Evolutionary conservation across 2,329 filamentous ascomycete genomes (phyloP).

Genomic region (Venturia carpophila): DNA sequence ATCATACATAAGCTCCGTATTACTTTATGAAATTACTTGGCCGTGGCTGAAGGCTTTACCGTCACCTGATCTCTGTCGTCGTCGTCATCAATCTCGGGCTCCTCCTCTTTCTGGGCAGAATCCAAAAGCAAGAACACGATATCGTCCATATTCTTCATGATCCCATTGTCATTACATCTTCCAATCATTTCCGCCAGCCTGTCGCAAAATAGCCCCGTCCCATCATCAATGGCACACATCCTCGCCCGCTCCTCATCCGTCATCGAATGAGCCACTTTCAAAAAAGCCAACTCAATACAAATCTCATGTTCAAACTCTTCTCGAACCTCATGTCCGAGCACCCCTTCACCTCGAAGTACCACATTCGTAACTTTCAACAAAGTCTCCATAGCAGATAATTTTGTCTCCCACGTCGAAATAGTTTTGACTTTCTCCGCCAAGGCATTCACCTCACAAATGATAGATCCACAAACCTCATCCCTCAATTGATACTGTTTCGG

Average conservation of each 20-base stretch:
- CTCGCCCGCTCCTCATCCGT: background rate
- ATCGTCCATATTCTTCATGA: background rate
- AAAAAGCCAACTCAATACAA: background rate
- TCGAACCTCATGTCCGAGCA: background rate
- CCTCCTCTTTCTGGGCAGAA: background rate
- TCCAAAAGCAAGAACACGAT: background rate
- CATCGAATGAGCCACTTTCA: background rate
- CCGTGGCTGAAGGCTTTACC: background rate
- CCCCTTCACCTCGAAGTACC: background rate
- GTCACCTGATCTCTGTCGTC: background rate
- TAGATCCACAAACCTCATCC: background rate
- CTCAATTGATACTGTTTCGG: background rate
- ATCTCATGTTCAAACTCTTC: background rate
- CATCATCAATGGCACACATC: conserved; percentile 8
- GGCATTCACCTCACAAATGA: background rate
- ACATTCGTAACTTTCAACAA: background rate
- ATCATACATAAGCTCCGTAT: background rate
- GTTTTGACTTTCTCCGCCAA: background rate
- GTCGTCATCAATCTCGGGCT: background rate
- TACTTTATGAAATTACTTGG: background rate
- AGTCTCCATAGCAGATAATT: conserved; percentile 1
- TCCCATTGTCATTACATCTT: background rate
- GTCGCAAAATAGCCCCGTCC: background rate
- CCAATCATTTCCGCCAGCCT: background rate
- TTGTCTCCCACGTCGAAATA: conserved; percentile 1